Base-by-base conservation (phyloP, 176 grass and related monocot genomes). In the Areca catechu region DNA sequence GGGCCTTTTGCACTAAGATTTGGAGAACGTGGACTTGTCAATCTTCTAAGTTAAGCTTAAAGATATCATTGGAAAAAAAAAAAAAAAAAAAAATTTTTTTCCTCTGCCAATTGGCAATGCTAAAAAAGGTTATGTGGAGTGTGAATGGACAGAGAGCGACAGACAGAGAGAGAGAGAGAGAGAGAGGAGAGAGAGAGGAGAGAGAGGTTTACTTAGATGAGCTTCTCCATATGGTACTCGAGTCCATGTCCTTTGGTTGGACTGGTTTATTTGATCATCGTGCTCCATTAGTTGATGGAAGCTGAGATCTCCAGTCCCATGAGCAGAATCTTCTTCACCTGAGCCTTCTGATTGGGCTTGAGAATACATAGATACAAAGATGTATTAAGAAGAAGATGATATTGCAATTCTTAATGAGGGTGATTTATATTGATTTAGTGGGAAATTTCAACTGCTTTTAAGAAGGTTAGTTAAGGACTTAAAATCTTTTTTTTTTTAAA, bases 281-380 rank as follows among this genome's bases (percentile, higher is more conserved):
- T 53, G 49, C 22, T 66, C 63, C 16, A 53, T 15, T 19, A 19
- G 27, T 54, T 23, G 54, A 15, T 12, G 34, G 34, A 43, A 43
- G 34, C 34, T 43, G 34, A 51, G 47, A 51, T 71, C 55, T n/a
- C 54, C 16, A 22, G 22, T 2, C 2, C 37, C 57, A 4, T 23
- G n/a, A 12, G 57, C 68, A 20, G 51, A 51, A 21, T 60, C 68
- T 53, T 71, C 68, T 51, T 71, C 68, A 0, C 57, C 20, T 2
- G 57, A 71, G 10, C 48, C 68, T 30, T 71, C 68, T 16, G 56
- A 71, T 71, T 52, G 68, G 18, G 48, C 68, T 71, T 51, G 48
- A 19, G 20, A 19, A 27, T 43, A 43, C 9, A 43, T 43, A 43
- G 14, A 3, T 43, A 43, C 34, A 43, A 43, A 2, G 34, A 43